Evolutionary conservation across 768 basidiomycete genomes (phyloP).

Genomic region (Scleroderma bovista): DNA sequence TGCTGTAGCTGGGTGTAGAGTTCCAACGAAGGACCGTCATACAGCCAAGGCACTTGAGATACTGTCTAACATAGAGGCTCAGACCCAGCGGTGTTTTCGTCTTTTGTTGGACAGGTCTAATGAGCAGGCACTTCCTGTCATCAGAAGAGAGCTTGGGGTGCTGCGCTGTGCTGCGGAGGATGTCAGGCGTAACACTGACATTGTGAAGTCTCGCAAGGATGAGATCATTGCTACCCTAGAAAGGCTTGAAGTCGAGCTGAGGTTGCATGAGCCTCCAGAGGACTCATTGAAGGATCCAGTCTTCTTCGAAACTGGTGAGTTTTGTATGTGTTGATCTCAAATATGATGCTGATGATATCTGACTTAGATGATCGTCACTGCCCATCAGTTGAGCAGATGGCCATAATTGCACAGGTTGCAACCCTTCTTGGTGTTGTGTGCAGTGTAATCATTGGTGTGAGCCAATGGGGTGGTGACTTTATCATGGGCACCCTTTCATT

Average conservation of each 20-base stretch:
- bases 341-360: too few species aligned
- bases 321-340: not conserved
- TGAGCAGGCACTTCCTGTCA: not conserved
- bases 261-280: not conserved
- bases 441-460: constrained; percentile 12
- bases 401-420: constrained; percentile 12
- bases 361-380: too few species aligned
- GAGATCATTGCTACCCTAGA: not conserved
- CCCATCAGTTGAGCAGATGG: not conserved
- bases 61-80: not conserved
- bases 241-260: not conserved
- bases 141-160: too few species aligned
- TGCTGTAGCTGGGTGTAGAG: too few species aligned
- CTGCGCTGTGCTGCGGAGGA: not conserved
- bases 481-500: constrained; percentile 9
- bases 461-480: constrained; percentile 8
- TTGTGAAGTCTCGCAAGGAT: not conserved
- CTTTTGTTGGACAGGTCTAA: not conserved
- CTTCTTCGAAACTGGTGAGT: not conserved
- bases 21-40: too few species aligned
- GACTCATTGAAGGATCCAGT: not conserved
- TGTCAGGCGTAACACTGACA: not conserved
- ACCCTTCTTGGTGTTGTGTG: constrained; percentile 15
- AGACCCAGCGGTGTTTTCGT: not conserved
- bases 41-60: too few species aligned